Base-by-base conservation (phyloP, 1,284 basidiomycete genomes). In the Trametes hirsuta region DNA sequence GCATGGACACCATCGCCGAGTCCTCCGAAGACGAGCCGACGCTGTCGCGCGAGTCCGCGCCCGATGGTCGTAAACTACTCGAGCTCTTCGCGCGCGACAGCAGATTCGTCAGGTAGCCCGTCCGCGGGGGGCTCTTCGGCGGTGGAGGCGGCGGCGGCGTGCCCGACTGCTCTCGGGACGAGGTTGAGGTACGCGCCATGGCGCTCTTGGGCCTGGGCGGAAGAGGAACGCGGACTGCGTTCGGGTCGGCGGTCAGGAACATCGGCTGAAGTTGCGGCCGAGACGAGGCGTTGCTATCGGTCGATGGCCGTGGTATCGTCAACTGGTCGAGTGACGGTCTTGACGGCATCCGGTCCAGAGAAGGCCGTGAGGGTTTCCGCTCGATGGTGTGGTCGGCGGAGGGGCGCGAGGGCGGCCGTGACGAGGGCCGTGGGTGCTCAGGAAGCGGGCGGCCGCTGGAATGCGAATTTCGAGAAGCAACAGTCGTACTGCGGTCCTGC, bases 21-120 rank as follows among this genome's bases (percentile, higher is more conserved):
- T 74, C 73, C 44, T 75, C 74, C 10, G 71, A 72, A 1, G 74
- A 74, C 9, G 75, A 75, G 30, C 71, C 72, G 42, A 72, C 55
- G 60, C 75, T 76, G 21, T 69, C 62, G 22, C 74, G 70, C 11
- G 72, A 67, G 15, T 71, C 70, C 0, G 36, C 18, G 12, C 69
- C 65, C 57, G 68, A 65, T 1, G 61, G 56, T 3, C 62, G 60
- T 25, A 66, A 51, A 50, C 59, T 63, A 41, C 57, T 47, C 24
- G 66, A 55, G 51, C 69, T 74, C 48, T 71, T 68, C 24, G 66
- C 69, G n/a, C 71, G 67, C 18, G 66, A 60, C 39, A 71, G 60
- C n/a, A 69, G 66, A 42, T 68, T 69, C 42, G 69, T 68, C 54
- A 71, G 68, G 58, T 70, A 71, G 21, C 71, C 67, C 10, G 69